Percentiles rank a stretch among this genome's conserved stretches.
phyloP scores from a whole-genome alignment of 2,329 filamentous ascomycete genomes.

The Pseudocercospora fuligena region DNA sequence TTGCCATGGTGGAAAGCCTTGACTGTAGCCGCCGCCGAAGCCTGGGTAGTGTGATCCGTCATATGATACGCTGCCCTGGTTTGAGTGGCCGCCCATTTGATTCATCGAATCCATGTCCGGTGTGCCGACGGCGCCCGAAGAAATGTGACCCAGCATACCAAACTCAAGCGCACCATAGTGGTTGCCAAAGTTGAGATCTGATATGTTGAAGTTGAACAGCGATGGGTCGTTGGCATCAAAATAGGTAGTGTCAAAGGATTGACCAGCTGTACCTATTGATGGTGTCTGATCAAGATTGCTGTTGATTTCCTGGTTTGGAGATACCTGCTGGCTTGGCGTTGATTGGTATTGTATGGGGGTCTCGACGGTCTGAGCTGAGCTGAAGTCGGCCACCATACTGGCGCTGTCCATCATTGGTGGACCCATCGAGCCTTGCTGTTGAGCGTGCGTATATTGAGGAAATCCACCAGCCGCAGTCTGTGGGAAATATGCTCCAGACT shows the following conservation, averaged over 20 bases:
- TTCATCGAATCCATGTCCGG: slow-evolving; percentile 41
- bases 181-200: slow-evolving; percentile 92
- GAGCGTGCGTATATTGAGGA: slow-evolving; percentile 40
- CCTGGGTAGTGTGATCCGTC: slow-evolving; percentile 29
- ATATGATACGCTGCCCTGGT: slow-evolving; percentile 37
- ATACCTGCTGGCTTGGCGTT: slow-evolving; percentile 55
- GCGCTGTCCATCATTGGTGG: slow-evolving; percentile 48
- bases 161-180: slow-evolving; percentile 96
- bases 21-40: slow-evolving; percentile 28
- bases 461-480: slow-evolving; percentile 46
- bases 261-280: slow-evolving; percentile 45
- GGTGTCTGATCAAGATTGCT: slow-evolving; percentile 54
- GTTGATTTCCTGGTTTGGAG: slow-evolving; percentile 51
- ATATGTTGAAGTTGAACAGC: slow-evolving; percentile 93
- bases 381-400: slow-evolving; percentile 57
- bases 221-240: slow-evolving; percentile 93
- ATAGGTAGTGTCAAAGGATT: slow-evolving; percentile 61
- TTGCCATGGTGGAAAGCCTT: slow-evolving; percentile 38
- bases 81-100: slow-evolving; percentile 34
- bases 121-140: slow-evolving; percentile 69
- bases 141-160: slow-evolving; percentile 95
- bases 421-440: slow-evolving; percentile 43
- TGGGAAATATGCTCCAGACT: slow-evolving; percentile 51
- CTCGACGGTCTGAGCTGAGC: slow-evolving; percentile 59
- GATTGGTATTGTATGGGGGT: slow-evolving; percentile 76